phyloP scores from a whole-genome alignment of 1,139 yeast genomes.

The Lodderomyces theae region DNA sequence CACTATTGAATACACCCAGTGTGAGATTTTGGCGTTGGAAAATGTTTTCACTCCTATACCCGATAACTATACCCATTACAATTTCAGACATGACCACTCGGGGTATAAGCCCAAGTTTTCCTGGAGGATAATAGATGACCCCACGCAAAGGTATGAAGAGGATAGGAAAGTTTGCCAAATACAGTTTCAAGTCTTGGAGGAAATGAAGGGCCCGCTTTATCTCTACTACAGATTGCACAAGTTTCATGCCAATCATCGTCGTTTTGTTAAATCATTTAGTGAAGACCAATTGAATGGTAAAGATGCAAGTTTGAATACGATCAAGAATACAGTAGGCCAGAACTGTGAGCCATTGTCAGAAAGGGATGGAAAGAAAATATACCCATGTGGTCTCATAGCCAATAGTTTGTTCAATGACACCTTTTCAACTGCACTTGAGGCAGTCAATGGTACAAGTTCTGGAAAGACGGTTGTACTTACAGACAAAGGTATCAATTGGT shows the following conservation, averaged over 20 bases:
- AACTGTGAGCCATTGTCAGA: slow-evolving; percentile 84
- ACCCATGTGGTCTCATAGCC: slow-evolving; percentile 81
- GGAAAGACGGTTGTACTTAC: slow-evolving; percentile 45
- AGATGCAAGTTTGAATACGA: slow-evolving; percentile 50
- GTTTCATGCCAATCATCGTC: slow-evolving; percentile 90
- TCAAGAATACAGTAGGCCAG: slow-evolving; percentile 72
- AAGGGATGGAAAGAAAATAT: slow-evolving; percentile 51
- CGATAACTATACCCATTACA: slow-evolving; percentile 46
- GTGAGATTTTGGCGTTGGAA: slow-evolving; percentile 57
- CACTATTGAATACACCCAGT: slow-evolving; percentile 75
- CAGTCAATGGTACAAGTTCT: slow-evolving; percentile 36
- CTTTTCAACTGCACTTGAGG: slow-evolving; percentile 40
- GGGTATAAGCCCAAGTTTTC: slow-evolving; percentile 13
- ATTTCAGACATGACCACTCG: slow-evolving; percentile 41
- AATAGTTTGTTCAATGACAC: slow-evolving; percentile 76
- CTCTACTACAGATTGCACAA: slow-evolving; percentile 78
- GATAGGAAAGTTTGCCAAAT: slow-evolving; percentile 68
- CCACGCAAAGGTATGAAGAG: slow-evolving; percentile 48
- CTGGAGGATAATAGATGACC: slow-evolving; percentile 64
- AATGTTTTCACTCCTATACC: slow-evolving; percentile 63
- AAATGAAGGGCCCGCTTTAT: slow-evolving; percentile 72
- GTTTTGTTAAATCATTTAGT: slow-evolving; percentile 85
- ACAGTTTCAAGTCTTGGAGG: slow-evolving; percentile 75
- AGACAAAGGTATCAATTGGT: slow-evolving; percentile 64
- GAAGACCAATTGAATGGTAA: slow-evolving; percentile 88